Evolutionary conservation across 768 basidiomycete genomes (phyloP).

Genomic region (Cystofilobasidium capitatum): DNA sequence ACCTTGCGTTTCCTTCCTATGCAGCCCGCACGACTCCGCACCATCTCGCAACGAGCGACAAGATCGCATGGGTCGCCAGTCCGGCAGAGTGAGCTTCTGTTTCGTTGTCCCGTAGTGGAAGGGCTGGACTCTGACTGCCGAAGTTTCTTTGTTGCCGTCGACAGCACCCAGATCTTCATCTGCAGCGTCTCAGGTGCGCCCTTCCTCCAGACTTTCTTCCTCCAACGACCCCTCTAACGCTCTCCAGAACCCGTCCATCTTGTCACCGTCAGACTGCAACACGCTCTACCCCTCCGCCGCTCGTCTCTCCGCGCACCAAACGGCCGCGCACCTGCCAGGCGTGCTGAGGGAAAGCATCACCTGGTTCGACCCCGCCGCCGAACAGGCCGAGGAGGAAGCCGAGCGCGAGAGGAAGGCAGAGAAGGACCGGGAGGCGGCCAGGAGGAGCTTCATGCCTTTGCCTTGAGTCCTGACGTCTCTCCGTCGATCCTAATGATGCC

Average conservation of each 20-base stretch:
- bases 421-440: background rate
- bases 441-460: conserved; percentile 8
- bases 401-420: background rate
- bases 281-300: background rate
- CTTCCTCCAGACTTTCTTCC: background rate
- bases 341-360: background rate
- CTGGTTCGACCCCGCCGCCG: background rate
- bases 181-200: background rate
- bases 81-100: background rate
- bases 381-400: background rate
- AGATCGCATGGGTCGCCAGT: background rate
- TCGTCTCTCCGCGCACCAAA: background rate
- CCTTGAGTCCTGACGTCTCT: no score
- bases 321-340: background rate
- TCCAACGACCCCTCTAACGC: no score
- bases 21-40: no score
- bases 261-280: background rate
- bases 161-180: background rate
- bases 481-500: no score
- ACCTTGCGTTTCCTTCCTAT: no score
- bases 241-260: no score
- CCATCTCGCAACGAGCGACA: background rate
- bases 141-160: background rate
- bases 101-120: background rate
- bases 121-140: background rate